Percentiles rank a stretch among this genome's conserved stretches.
Conservation (phyloP, 371 early-diverging fungal species). For the Globomyces sp. region DNA sequence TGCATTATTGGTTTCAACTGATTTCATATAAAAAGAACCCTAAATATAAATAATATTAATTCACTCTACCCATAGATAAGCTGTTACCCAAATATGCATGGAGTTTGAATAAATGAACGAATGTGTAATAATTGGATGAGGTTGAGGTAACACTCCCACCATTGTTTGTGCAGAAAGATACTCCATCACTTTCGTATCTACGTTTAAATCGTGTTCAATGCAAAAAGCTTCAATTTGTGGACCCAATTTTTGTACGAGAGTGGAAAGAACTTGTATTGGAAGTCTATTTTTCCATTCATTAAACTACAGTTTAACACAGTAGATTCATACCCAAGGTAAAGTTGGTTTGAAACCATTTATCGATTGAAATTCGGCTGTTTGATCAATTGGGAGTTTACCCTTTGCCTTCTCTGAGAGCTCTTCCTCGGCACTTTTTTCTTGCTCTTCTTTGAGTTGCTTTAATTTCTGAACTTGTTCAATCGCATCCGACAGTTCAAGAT, state of each 20-base stretch:
- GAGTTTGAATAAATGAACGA: conserved; percentile 36
- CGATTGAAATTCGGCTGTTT: not conserved
- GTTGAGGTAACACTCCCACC: conserved; percentile 49
- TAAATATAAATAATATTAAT: conserved; percentile 17
- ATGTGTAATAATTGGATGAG: conserved; percentile 42
- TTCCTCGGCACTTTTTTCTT: conserved; percentile 24
- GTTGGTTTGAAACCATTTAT: conserved; percentile 49
- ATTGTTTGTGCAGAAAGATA: conserved; percentile 39
- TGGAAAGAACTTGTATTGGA: conserved; percentile 62
- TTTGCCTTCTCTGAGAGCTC: conserved; percentile 61
- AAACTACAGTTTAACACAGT: conserved; percentile 31
- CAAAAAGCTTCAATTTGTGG: conserved; percentile 61
- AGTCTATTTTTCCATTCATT: conserved; percentile 64
- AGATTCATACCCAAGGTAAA: conserved; percentile 46
- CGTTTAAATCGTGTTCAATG: conserved; percentile 39
- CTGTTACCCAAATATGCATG: conserved; percentile 45
- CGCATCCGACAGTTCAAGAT: conserved; percentile 63
- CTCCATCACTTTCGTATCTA: conserved; percentile 41
- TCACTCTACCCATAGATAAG: conserved; percentile 43
- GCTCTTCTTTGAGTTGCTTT: conserved; percentile 36
- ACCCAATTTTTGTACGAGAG: conserved; percentile 57
- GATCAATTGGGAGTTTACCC: conserved; percentile 48
- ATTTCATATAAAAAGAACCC: conserved; percentile 40
- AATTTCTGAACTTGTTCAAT: conserved; percentile 49
- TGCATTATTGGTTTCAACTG: conserved; percentile 19